Evolutionary conservation across 306 rosid species (phyloP).

Genomic region (Quercus glauca): DNA sequence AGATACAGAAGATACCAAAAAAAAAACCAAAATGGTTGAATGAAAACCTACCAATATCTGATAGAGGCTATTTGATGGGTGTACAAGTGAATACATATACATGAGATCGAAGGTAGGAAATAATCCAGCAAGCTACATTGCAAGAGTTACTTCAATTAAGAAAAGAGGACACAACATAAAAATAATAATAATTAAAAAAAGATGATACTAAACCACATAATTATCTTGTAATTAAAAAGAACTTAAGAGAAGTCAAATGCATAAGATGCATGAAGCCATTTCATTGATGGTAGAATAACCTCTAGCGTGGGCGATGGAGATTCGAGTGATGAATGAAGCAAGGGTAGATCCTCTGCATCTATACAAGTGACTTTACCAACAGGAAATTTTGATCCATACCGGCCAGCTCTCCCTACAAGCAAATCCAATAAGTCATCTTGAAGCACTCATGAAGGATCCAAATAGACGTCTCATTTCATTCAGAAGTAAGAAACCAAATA

Average conservation of each 20-base stretch:
- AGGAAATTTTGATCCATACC: slow-evolving; percentile 85
- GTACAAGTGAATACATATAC: slow-evolving; percentile 69
- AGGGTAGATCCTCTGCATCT: slow-evolving; percentile 57
- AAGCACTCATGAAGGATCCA: slow-evolving; percentile 15
- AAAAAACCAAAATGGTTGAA: slow-evolving; percentile 7
- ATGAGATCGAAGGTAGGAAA: slow-evolving; percentile 82
- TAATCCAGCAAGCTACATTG: slow-evolving; percentile 78
- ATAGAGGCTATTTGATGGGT: slow-evolving; percentile 49
- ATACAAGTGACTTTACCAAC: slow-evolving; percentile 86
- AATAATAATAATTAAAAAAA: background rate
- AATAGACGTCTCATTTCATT: background rate
- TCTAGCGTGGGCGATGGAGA: slow-evolving; percentile 73
- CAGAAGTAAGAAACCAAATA: background rate
- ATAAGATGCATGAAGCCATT: slow-evolving; percentile 10
- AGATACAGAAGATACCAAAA: background rate
- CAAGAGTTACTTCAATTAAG: slow-evolving; percentile 22
- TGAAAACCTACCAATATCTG: slow-evolving; percentile 59
- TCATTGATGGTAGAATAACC: slow-evolving; percentile 40
- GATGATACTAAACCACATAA: slow-evolving; percentile 9
- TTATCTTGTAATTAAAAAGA: background rate
- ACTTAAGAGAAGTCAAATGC: slow-evolving; percentile 3
- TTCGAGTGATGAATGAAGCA: slow-evolving; percentile 75
- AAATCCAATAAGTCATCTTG: slow-evolving; percentile 29
- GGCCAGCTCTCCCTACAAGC: slow-evolving; percentile 89
- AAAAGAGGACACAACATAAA: slow-evolving; percentile 17